Base-by-base conservation (phyloP, 2,329 filamentous ascomycete species). In the Fusarium oxysporum region DNA sequence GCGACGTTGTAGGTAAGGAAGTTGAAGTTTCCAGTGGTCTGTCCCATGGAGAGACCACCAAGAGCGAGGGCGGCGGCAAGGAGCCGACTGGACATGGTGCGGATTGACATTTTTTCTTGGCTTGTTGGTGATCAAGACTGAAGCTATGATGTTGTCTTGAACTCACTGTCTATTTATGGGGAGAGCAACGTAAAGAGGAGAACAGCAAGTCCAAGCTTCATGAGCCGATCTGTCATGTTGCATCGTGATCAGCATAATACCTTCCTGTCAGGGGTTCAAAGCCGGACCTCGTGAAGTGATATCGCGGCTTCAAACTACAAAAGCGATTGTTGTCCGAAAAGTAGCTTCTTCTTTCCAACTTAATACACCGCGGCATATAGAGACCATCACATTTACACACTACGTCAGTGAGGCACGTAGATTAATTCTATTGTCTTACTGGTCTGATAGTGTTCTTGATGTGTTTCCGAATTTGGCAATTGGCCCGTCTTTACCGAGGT, bases 1-100 rank as follows among this genome's bases (percentile, higher is more conserved):
- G 89, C 89, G 38, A 91, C 88, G 73, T 91, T 91, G 81, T 88
- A 87, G 28, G 86, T 83, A 30, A 91, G 79, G 57, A 88, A 78
- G 64, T 83, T 86, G 78, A 91, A 86, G n/a, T 82, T 80, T 41
- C 82, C 82, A 12, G 62, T 66, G 6, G 66, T 33, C 53, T 75
- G 72, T 21, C 59, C 38, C 16, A 47, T 23, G 8, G 65, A 48
- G 1, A 51, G 28, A 19, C 61, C 28, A 23, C 47, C 33, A n/a
- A 74, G n/a, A 28, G 55, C 47, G 17, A 72, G 48, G n/a, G 70
- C 57, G 8, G 57, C 54, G 25, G 53, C 55, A 14, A 73, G 41
- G 40, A 75, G 47, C 28, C 51, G 57, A 32, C 37, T 65, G 14
- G 63, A 57, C 23, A 65, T n/a, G 28, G 44, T 57, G 13, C 32